Conservation (phyloP, 2,329 filamentous ascomycete genomes). For the Curvularia hawaiiensis region DNA sequence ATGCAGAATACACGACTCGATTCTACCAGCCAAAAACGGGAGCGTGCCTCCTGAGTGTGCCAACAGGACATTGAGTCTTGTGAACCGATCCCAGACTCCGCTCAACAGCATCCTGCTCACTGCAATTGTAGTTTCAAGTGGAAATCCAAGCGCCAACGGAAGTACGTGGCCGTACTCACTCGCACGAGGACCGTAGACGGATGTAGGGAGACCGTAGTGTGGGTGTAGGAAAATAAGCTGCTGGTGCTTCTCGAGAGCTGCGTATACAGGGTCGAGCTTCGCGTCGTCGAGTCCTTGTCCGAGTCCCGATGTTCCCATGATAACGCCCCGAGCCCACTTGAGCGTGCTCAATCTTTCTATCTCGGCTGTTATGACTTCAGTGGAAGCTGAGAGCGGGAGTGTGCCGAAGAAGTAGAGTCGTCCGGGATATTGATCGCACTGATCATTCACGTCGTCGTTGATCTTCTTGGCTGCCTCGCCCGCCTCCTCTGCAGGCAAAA, state of each 20-base stretch:
- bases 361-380: slow-evolving; percentile 65
- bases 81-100: slow-evolving; percentile 80
- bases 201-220: slow-evolving; percentile 83
- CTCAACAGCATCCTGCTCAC: slow-evolving; percentile 86
- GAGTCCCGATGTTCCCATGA: slow-evolving; percentile 83
- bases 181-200: slow-evolving; percentile 76
- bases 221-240: slow-evolving; percentile 85
- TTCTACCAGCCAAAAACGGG: slow-evolving; percentile 84
- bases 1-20: slow-evolving; percentile 86
- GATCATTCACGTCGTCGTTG: slow-evolving; percentile 76
- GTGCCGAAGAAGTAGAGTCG: slow-evolving; percentile 83
- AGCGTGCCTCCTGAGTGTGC: slow-evolving; percentile 89
- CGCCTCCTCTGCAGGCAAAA: slow-evolving; percentile 67
- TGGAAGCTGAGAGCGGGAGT: slow-evolving; percentile 74
- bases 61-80: slow-evolving; percentile 72
- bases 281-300: slow-evolving; percentile 82
- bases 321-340: slow-evolving; percentile 78
- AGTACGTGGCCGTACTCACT: slow-evolving; percentile 86
- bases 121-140: slow-evolving; percentile 90
- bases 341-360: slow-evolving; percentile 67
- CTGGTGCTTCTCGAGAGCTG: slow-evolving; percentile 66
- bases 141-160: slow-evolving; percentile 84
- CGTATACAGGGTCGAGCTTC: slow-evolving; percentile 72
- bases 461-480: slow-evolving; percentile 67
- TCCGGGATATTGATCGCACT: slow-evolving; percentile 70